Conservation (phyloP, 805 yeast species). For the Metschnikowia henanensis region DNA sequence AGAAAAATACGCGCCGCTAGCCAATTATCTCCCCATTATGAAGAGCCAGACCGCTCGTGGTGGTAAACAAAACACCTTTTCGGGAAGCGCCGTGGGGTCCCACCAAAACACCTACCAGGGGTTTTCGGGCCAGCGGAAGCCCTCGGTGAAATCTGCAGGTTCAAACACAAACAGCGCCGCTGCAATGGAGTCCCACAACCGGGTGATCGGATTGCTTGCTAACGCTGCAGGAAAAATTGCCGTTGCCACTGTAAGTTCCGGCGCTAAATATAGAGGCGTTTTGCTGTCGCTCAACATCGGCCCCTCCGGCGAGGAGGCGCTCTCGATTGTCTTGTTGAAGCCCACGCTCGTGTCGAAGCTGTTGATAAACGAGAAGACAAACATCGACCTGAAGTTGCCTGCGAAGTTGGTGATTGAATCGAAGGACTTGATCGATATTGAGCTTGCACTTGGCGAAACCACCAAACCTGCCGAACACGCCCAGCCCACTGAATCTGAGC, state of each 20-base stretch:
- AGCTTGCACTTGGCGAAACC: constrained; percentile 23
- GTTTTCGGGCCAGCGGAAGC: constrained; percentile 6
- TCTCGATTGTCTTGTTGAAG: constrained; percentile 55
- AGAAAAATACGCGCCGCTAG: background rate
- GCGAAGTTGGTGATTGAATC: constrained; percentile 46
- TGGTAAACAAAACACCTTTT: constrained; percentile 8
- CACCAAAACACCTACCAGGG: constrained; percentile 1
- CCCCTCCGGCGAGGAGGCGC: constrained; percentile 36
- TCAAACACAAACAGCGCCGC: background rate
- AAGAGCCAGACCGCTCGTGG: constrained; percentile 13
- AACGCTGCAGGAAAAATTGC: constrained; percentile 49
- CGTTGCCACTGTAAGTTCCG: constrained; percentile 60
- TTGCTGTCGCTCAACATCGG: constrained; percentile 48
- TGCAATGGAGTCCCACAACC: constrained; percentile 1
- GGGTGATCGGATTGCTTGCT: constrained; percentile 15
- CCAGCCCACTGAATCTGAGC: constrained; percentile 7
- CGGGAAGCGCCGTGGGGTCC: background rate
- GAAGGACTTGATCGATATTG: constrained; percentile 52
- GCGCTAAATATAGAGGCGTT: constrained; percentile 58
- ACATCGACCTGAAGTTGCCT: constrained; percentile 38
- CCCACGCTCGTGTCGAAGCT: constrained; percentile 43
- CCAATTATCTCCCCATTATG: background rate
- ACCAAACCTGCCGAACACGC: constrained; percentile 11
- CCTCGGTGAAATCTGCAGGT: background rate
- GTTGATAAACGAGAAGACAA: constrained; percentile 26